Evolutionary conservation across 2,329 filamentous ascomycete genomes (phyloP).

Genomic region (Aspergillus pseudotamarii): DNA sequence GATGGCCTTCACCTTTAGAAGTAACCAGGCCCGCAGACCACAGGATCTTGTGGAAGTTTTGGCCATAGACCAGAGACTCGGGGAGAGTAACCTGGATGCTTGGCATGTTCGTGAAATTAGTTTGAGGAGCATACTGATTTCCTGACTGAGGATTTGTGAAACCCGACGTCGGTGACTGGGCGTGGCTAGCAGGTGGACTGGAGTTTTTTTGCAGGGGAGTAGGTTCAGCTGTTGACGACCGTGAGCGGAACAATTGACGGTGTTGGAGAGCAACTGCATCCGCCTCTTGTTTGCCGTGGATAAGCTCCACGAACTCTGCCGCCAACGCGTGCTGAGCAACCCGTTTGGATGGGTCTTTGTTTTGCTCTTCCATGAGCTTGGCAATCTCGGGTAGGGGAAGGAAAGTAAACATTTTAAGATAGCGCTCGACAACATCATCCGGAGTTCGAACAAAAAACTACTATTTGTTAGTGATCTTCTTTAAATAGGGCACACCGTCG

Average conservation of each 20-base stretch:
- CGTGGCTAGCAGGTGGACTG: constrained; percentile 18
- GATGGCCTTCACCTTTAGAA: constrained; percentile 55
- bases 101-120: constrained; percentile 43
- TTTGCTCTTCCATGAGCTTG: constrained; percentile 68
- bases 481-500: too few relatives aligned
- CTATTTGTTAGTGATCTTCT: constrained; percentile 21
- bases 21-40: constrained; percentile 55
- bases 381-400: constrained; percentile 71
- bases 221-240: constrained; percentile 36
- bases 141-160: constrained; percentile 37
- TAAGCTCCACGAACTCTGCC: constrained; percentile 75
- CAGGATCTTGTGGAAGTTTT: constrained; percentile 53
- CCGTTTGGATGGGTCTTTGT: constrained; percentile 68
- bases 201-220: constrained; percentile 32
- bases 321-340: constrained; percentile 82
- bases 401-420: constrained; percentile 91
- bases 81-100: constrained; percentile 49
- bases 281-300: constrained; percentile 72
- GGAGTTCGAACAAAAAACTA: constrained; percentile 83
- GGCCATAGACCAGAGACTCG: constrained; percentile 50
- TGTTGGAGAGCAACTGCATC: constrained; percentile 62
- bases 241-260: constrained; percentile 48
- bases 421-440: constrained; percentile 77
- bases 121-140: constrained; percentile 43
- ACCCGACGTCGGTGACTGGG: constrained; percentile 24